Conservation (phyloP, 306 rosid genomes). For the Rosa multiflora region DNA sequence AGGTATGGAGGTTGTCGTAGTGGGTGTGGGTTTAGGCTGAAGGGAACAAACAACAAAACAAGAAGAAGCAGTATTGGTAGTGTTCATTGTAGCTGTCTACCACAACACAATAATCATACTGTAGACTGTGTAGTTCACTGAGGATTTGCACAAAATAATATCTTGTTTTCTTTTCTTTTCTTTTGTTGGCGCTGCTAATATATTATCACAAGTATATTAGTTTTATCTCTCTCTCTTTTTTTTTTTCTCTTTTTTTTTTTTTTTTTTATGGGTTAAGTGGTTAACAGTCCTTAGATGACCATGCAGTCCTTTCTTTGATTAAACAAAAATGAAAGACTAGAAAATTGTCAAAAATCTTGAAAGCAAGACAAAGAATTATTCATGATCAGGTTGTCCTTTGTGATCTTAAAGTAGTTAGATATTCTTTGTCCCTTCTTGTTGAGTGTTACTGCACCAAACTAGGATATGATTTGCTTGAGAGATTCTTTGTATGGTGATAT, state of each 20-base stretch:
- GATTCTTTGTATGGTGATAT: not conserved
- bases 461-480: not conserved
- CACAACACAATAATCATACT: slow-evolving; percentile 45
- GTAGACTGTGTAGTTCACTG: not conserved
- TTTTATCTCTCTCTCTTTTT: not conserved
- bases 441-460: slow-evolving; percentile 27
- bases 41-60: slow-evolving; percentile 22
- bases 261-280: not conserved
- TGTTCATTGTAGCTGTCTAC: slow-evolving; percentile 32
- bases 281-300: slow-evolving; percentile 13
- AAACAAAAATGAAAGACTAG: not conserved
- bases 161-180: slow-evolving; percentile 1
- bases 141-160: slow-evolving; percentile 17
- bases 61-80: slow-evolving; percentile 12
- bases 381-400: slow-evolving; percentile 5
- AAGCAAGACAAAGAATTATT: not conserved
- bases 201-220: not conserved
- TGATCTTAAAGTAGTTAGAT: slow-evolving; percentile 20
- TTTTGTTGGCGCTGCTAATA: slow-evolving; percentile 21
- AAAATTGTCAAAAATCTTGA: not conserved
- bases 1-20: slow-evolving; percentile 24
- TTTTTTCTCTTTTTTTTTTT: too few relatives aligned
- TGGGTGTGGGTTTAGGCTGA: slow-evolving; percentile 20
- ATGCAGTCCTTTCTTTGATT: not conserved
- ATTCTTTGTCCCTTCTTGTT: slow-evolving; percentile 3